Percentiles rank a stretch among this genome's conserved stretches.
These are phyloP conservation scores for Microbotryum saponariae DNA, from an alignment of 1,284 basidiomycete species.

Conservation along the genomic window DNA sequence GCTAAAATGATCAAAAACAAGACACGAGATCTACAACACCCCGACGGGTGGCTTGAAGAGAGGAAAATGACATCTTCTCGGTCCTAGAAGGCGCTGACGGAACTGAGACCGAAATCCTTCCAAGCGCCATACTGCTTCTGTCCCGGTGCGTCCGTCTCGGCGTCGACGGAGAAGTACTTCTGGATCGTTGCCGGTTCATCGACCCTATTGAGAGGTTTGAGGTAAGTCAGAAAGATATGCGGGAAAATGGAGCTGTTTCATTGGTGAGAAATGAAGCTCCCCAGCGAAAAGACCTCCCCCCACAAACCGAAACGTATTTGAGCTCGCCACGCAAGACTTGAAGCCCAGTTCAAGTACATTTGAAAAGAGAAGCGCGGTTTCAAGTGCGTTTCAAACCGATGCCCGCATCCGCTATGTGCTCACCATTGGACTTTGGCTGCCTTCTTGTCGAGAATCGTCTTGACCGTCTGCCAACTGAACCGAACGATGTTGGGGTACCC, in stretches of 20 bases:
- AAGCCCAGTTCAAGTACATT: too few relatives aligned
- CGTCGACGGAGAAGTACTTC: constrained; percentile 27
- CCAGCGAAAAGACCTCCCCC: too few relatives aligned
- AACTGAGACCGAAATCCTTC: constrained; percentile 23
- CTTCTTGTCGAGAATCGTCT: constrained; percentile 72
- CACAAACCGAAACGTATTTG: too few relatives aligned
- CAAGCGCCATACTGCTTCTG: constrained; percentile 11
- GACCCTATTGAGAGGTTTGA: constrained; percentile 8
- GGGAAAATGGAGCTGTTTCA: neutral
- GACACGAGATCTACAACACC: too few relatives aligned
- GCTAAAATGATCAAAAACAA: too few relatives aligned
- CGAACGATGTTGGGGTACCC: constrained; percentile 84
- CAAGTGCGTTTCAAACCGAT: too few relatives aligned
- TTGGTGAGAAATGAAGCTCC: neutral
- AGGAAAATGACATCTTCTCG: too few relatives aligned
- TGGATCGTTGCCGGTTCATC: constrained; percentile 29
- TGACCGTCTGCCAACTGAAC: constrained; percentile 94
- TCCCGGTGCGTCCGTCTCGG: neutral
- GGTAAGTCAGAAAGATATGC: neutral
- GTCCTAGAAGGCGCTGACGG: constrained; percentile 23
- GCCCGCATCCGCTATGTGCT: constrained; percentile 25
- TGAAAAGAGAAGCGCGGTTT: too few relatives aligned
- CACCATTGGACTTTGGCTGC: constrained; percentile 73
- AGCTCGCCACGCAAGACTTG: too few relatives aligned
- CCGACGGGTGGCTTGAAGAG: too few relatives aligned